A percentile compares a stretch with the other conserved stretches of the same genome.
Conservation (phyloP, 768 basidiomycete species). For the Suillus spraguei region DNA sequence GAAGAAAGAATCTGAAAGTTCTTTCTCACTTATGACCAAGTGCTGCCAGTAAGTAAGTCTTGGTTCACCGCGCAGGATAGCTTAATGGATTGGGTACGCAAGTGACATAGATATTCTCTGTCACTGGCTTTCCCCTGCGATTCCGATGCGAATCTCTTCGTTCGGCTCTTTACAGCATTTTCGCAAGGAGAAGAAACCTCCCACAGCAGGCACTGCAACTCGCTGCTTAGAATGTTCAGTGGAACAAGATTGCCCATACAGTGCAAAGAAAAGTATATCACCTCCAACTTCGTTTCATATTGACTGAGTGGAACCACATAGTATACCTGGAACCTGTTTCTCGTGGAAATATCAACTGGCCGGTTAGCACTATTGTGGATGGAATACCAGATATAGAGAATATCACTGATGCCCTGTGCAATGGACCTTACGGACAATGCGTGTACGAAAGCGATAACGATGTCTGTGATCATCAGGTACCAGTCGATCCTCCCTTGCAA, state of each 20-base stretch:
- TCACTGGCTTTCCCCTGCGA: constrained; percentile 70
- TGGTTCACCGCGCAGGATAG: constrained; percentile 5
- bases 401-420: constrained; percentile 68
- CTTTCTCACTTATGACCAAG: constrained; percentile 88
- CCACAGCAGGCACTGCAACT: constrained; percentile 62
- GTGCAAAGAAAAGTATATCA: constrained; percentile 77
- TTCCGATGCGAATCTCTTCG: constrained; percentile 72
- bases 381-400: constrained; percentile 88
- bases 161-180: constrained; percentile 89
- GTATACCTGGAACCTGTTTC: constrained; percentile 83
- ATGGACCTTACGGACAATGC: constrained; percentile 77
- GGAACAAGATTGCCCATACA: constrained; percentile 78
- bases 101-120: constrained; percentile 88
- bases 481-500: constrained; percentile 6
- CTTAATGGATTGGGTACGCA: constrained; percentile 13
- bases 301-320: constrained; percentile 31
- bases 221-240: constrained; percentile 79
- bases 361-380: constrained; percentile 68
- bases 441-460: constrained; percentile 87
- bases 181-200: constrained; percentile 70
- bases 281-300: not conserved
- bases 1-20: constrained; percentile 66
- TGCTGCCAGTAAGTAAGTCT: constrained; percentile 78
- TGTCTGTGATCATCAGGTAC: constrained; percentile 83
- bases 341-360: constrained; percentile 55